These are phyloP conservation scores for Limonium bicolor DNA, from an alignment of 148 eudicot genomes.

Conservation along the genomic window DNA sequence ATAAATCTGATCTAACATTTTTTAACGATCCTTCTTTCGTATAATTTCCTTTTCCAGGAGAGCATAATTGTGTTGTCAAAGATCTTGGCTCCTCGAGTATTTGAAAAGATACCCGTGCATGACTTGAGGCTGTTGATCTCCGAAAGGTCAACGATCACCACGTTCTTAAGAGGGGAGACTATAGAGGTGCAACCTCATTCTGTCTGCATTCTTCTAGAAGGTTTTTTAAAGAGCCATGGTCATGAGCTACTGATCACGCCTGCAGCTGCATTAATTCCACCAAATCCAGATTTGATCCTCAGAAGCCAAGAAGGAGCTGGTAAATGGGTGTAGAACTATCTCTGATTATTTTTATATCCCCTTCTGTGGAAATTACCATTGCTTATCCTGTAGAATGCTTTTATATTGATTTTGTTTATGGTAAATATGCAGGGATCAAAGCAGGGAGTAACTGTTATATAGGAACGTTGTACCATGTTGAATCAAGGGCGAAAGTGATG, in stretches of 20 bases:
- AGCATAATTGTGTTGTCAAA: constrained; percentile 62
- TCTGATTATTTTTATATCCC: too few relatives aligned
- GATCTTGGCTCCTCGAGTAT: constrained; percentile 63
- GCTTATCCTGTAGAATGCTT: too few relatives aligned
- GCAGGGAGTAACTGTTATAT: constrained; percentile 37
- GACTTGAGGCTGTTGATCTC: constrained; percentile 67
- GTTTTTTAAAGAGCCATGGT: constrained; percentile 48
- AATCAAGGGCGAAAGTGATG: constrained; percentile 68
- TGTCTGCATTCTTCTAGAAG: constrained; percentile 73
- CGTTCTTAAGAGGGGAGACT: constrained; percentile 60
- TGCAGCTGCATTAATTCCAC: constrained; percentile 54
- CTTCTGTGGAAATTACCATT: too few relatives aligned
- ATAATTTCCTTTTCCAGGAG: constrained; percentile 83
- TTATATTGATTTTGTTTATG: background rate
- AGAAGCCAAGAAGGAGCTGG: constrained; percentile 42
- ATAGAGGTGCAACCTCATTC: constrained; percentile 56
- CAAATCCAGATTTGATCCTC: constrained; percentile 26
- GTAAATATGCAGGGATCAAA: constrained; percentile 19
- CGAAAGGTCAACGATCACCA: constrained; percentile 58
- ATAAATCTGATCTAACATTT: too few relatives aligned
- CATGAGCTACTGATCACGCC: constrained; percentile 47
- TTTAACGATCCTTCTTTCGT: too few relatives aligned
- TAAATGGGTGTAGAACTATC: too few relatives aligned
- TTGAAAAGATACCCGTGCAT: constrained; percentile 74
- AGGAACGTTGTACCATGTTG: constrained; percentile 41